Conservation (phyloP, 2,329 filamentous ascomycete species). For the Coniochaeta ligniaria region DNA sequence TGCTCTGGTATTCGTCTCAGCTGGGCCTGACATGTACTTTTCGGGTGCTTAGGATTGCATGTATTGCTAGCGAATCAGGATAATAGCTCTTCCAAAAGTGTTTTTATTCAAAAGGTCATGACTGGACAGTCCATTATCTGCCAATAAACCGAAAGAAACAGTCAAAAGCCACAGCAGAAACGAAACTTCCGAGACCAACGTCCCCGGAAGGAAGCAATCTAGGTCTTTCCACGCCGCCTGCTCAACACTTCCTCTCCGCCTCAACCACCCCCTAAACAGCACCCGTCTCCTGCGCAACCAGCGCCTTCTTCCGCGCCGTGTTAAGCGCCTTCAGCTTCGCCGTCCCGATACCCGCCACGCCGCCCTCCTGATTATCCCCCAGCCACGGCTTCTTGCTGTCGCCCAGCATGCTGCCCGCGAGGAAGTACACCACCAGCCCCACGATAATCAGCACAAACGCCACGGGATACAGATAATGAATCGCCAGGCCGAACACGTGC, state of each 20-base stretch:
- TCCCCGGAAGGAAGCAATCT: too few species aligned
- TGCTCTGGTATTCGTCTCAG: too few species aligned
- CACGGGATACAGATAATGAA: constrained; percentile 92
- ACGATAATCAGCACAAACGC: constrained; percentile 89
- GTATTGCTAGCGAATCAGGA: background rate
- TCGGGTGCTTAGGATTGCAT: background rate
- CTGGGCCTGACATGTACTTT: background rate
- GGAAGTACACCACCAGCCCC: constrained; percentile 81
- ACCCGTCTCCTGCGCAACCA: background rate
- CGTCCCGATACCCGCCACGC: constrained; percentile 74
- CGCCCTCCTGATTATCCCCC: constrained; percentile 75
- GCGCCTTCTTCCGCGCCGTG: constrained; percentile 35
- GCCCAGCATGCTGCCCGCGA: constrained; percentile 72
- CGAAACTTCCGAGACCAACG: too few species aligned
- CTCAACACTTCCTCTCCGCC: too few species aligned
- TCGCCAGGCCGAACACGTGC: constrained; percentile 68
- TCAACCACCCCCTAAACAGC: background rate
- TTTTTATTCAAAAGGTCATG: background rate
- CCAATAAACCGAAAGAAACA: too few species aligned
- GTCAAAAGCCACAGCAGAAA: too few species aligned
- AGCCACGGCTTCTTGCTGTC: constrained; percentile 95
- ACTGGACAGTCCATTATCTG: background rate
- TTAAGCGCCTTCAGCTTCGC: constrained; percentile 70
- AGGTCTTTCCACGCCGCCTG: too few species aligned
- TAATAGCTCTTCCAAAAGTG: background rate